Base-by-base conservation (phyloP, 1,139 yeast genomes). In the Suhomyces choctaworum region DNA sequence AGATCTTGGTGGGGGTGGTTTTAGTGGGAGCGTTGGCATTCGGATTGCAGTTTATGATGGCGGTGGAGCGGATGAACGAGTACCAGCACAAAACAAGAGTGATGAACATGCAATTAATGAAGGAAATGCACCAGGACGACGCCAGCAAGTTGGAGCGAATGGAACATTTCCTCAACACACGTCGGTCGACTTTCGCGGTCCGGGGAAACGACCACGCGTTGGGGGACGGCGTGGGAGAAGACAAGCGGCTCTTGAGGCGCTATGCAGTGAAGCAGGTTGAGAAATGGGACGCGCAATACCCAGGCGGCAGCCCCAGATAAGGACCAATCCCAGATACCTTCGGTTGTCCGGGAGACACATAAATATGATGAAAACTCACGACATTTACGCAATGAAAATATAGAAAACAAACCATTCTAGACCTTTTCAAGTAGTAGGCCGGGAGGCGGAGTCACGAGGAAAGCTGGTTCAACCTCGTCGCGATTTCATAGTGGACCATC, bases 111-210 rank as follows among this genome's bases (percentile, higher is more conserved):
- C 65, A 61, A 25, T 60, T 78, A 1, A 69, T 73, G 47, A 50
- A 58, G 9, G 80, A 78, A 37, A 58, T 82, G 34, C 52, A 60
- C 10, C 57, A 71, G 25, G 85, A 80, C 9, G 66, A 62, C 11
- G 70, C 56, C 15, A 31, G 23, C 15, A 34, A 38, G 44, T 53
- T 72, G 41, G 71, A 76, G 12, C 52, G 88, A 33, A 56, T 83
- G 23, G 68, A 76, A 44, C 60, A 83, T 40, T 80, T 84, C 47
- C 58, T 83, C 40, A 69, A 82, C 66, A 78, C 77, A 45, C 64
- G 92, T 51, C 59, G 85, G 16, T 54, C 67, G 13, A 52, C 56
- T 0, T 44, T 60, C 31, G 45, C 49, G 16, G 50, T 51, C 16
- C 39, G 48, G n/a, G 48, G 44, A n/a, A 48, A 50, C n/a, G 22